These are phyloP conservation scores for Penicillium freii DNA, from an alignment of 2,329 filamentous ascomycete genomes.

Conservation along the genomic window DNA sequence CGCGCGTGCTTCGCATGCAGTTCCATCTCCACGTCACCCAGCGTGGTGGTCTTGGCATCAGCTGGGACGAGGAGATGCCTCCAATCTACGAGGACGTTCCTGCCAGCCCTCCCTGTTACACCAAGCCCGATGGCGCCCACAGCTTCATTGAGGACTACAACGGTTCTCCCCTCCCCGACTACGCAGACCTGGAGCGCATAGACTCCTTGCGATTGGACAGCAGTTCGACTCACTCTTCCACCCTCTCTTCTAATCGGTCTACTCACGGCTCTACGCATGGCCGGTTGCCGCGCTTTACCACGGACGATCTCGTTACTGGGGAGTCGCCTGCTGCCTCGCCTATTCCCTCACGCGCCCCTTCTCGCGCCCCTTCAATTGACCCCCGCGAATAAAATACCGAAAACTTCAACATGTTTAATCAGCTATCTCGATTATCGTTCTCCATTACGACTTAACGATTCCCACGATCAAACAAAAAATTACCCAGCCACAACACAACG, in stretches of 20 bases:
- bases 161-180: constrained; percentile 45
- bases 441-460: constrained; percentile 6
- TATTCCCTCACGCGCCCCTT: constrained; percentile 18
- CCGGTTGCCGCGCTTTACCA: constrained; percentile 29
- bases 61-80: constrained; percentile 94
- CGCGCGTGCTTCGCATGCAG: constrained; percentile 87
- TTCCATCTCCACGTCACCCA: constrained; percentile 82
- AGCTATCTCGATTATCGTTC: constrained; percentile 5
- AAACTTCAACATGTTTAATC: background rate
- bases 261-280: constrained; percentile 16
- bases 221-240: constrained; percentile 33
- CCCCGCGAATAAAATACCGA: constrained; percentile 17
- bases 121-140: constrained; percentile 37
- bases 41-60: constrained; percentile 80
- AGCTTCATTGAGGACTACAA: constrained; percentile 49
- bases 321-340: constrained; percentile 19
- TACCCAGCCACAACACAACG: background rate
- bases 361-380: constrained; percentile 20
- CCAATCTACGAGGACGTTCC: constrained; percentile 94
- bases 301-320: constrained; percentile 31
- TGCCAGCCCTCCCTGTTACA: constrained; percentile 74
- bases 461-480: constrained; percentile 7
- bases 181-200: constrained; percentile 49
- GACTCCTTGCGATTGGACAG: constrained; percentile 37
- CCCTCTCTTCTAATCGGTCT: constrained; percentile 28